Base-by-base conservation (phyloP, 2,329 filamentous ascomycete species). In the Alternaria sp. region DNA sequence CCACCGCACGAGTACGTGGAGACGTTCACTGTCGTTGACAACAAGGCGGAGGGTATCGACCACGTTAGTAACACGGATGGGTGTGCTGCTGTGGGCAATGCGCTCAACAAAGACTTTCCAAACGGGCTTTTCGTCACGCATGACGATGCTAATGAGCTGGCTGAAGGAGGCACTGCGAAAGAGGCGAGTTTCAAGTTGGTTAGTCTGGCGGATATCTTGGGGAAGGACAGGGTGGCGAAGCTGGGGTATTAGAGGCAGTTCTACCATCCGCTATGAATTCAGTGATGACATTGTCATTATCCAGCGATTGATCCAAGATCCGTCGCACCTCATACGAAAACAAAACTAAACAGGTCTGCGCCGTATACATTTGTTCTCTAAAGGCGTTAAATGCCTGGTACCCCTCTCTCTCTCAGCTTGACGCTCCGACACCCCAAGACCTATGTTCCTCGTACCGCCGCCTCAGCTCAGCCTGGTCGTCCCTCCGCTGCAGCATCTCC, bases 1-100 rank as follows among this genome's bases (percentile, higher is more conserved):
- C 75, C 78, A 1, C 85, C 85, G 4, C 84, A 87, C 69, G 78
- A 82, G 4, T 86, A 82, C 55, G 82, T 87, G 4, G 76, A 81
- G 58, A 85, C 83, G 0, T 87, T 87, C 44, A 85, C 84, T 0
- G 79, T 87, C 20, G 75, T 80, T 0, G 78, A 78, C 4, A 83
- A 84, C 4, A 66, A 73, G 0, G 76, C 82, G 37, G 81, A 78
- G 0, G 74, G 78, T 3, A 76, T 87, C 21, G 86, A 87, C 54
- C 80, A 78, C 6, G 85, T 87, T 6, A 84, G 82, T 14, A 87
- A 87, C 64, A 87, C 85, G 0, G 86, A 87, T 58, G 85, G 86
- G 0, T 75, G 87, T 26, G 65, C 84, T 0, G 85, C 82, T 0
- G 82, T 87, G 4, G 82, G 84, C 0, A 79, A 78, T 1, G 75